These are phyloP conservation scores for Daedalea quercina DNA, from an alignment of 768 basidiomycete genomes.

Conservation along the genomic window DNA sequence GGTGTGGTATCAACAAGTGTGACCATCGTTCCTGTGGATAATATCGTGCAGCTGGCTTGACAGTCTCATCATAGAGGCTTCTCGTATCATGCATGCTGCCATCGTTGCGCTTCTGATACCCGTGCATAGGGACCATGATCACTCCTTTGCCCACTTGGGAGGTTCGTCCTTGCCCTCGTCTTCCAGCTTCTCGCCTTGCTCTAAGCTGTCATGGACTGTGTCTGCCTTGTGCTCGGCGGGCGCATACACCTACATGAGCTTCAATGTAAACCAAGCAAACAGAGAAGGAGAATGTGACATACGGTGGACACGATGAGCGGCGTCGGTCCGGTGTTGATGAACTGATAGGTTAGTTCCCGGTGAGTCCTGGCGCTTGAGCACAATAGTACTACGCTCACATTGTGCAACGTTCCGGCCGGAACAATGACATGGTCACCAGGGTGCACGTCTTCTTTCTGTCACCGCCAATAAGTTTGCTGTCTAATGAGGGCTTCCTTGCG, in stretches of 20 bases:
- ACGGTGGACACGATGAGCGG: constrained; percentile 22
- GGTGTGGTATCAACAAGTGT: too few species aligned
- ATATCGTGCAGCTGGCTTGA: background rate
- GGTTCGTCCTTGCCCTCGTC: constrained; percentile 24
- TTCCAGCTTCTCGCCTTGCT: constrained; percentile 22
- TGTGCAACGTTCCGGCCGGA: constrained; percentile 22
- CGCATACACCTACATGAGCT: constrained; percentile 17
- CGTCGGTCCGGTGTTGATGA: constrained; percentile 21
- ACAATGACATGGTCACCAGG: constrained; percentile 22
- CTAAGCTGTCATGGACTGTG: constrained; percentile 19
- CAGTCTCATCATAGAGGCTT: background rate
- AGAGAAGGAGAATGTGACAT: background rate
- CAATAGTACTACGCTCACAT: constrained; percentile 11
- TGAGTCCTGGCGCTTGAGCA: constrained; percentile 1
- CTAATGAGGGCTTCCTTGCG: background rate
- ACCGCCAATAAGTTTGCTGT: background rate
- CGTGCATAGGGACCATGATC: constrained; percentile 4
- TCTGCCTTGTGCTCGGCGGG: constrained; percentile 24
- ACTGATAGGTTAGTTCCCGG: constrained; percentile 8
- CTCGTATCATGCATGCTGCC: background rate
- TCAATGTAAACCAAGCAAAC: background rate
- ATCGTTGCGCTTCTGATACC: background rate
- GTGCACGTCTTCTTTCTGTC: constrained; percentile 11
- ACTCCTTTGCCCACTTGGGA: constrained; percentile 18
- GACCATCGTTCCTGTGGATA: too few species aligned